phyloP scores from a whole-genome alignment of 257 asterid species.

The Cruciata laevipes region DNA sequence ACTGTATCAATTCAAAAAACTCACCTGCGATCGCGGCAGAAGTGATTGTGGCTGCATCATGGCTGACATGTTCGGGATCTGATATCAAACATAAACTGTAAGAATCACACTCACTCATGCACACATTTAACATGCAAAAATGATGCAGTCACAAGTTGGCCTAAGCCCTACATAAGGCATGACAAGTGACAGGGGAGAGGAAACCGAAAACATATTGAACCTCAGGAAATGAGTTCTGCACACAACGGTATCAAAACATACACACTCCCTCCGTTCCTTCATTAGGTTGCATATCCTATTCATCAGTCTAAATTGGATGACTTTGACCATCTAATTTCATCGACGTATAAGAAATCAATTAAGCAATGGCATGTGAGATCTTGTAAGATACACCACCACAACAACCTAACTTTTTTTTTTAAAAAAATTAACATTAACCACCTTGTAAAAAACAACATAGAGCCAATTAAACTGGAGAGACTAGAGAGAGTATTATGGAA shows the following conservation, averaged over 20 bases:
- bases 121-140: constrained; percentile 7
- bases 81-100: constrained; percentile 25
- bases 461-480: too few relatives aligned
- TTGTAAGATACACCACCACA: not conserved
- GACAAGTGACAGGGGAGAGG: not conserved
- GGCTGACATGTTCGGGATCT: constrained; percentile 88
- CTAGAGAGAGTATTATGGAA: not conserved
- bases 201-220: not conserved
- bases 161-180: not conserved
- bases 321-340: not conserved
- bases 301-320: too few relatives aligned
- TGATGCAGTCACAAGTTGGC: not conserved
- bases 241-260: not conserved
- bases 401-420: too few relatives aligned
- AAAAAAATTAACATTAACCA: too few relatives aligned
- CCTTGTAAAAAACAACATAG: not conserved
- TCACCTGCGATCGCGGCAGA: constrained; percentile 77
- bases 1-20: constrained; percentile 11
- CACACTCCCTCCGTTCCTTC: not conserved
- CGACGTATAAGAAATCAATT: not conserved
- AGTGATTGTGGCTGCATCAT: constrained; percentile 84
- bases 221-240: not conserved
- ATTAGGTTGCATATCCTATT: too few relatives aligned
- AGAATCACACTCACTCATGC: constrained; percentile 1
- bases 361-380: too few relatives aligned